Conservation (phyloP, 1,139 yeast species). For the Taphrina pruni region DNA sequence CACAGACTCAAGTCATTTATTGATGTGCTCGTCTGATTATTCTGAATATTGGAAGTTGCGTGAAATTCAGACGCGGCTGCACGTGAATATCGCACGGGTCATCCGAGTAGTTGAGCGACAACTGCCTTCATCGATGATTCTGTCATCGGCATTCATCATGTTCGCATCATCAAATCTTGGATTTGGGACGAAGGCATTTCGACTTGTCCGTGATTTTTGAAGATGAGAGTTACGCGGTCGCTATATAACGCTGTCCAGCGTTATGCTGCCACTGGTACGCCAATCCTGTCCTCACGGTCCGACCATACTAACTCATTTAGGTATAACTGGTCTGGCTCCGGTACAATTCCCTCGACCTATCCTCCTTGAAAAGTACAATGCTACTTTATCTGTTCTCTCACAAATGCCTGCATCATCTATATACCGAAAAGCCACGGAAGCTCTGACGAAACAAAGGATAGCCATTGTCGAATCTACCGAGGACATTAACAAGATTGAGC, state of each 20-base stretch:
- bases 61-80: constrained; percentile 18
- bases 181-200: background rate
- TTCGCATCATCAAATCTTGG: background rate
- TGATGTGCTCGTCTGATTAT: background rate
- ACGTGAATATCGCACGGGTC: constrained; percentile 1
- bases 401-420: constrained; percentile 74
- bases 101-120: background rate
- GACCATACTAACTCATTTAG: constrained; percentile 53
- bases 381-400: constrained; percentile 66
- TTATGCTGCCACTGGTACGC: constrained; percentile 35
- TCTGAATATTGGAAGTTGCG: background rate
- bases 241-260: constrained; percentile 31
- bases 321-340: constrained; percentile 75
- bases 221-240: constrained; percentile 22
- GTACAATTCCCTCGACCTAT: constrained; percentile 90
- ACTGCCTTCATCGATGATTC: background rate
- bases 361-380: constrained; percentile 69
- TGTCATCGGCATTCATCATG: constrained; percentile 2
- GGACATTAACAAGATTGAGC: constrained; percentile 71
- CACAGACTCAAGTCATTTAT: background rate
- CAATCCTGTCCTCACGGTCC: background rate
- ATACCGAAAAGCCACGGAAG: constrained; percentile 76
- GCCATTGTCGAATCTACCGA: constrained; percentile 69
- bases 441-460: constrained; percentile 72
- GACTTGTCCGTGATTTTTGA: background rate